phyloP scores from a whole-genome alignment of 352 stramenopile genomes.

The Globisporangium polare region DNA sequence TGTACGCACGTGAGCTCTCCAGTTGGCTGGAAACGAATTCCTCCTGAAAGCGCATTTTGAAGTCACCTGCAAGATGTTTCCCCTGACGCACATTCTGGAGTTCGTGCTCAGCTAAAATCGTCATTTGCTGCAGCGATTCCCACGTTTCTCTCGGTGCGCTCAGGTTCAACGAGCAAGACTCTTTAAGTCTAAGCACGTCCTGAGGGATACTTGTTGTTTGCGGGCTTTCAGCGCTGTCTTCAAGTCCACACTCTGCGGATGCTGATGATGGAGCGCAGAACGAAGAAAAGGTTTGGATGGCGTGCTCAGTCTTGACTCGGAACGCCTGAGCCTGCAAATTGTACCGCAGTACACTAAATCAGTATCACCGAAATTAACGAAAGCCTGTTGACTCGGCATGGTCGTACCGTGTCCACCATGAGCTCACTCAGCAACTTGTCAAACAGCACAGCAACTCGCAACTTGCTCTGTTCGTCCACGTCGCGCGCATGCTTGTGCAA shows the following conservation, averaged over 20 bases:
- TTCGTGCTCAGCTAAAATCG: constrained; percentile 8
- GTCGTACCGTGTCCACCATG: constrained; percentile 12
- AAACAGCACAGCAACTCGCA: constrained; percentile 12
- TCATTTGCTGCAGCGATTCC: constrained; percentile 14
- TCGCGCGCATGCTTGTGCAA: constrained; percentile 9
- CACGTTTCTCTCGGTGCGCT: constrained; percentile 9
- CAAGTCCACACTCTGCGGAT: background rate
- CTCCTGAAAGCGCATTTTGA: constrained; percentile 25
- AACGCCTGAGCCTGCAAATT: constrained; percentile 4
- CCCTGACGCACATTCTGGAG: constrained; percentile 5
- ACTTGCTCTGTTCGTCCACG: constrained; percentile 12
- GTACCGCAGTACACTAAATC: background rate
- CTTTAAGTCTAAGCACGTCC: constrained; percentile 14
- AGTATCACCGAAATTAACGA: background rate
- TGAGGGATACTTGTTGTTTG: background rate
- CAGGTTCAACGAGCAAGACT: constrained; percentile 10
- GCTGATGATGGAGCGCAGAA: constrained; percentile 9
- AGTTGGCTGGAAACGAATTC: constrained; percentile 16
- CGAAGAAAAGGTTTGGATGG: background rate
- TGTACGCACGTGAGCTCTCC: constrained; percentile 8
- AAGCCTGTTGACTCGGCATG: background rate
- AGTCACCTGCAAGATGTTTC: constrained; percentile 9
- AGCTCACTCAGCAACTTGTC: constrained; percentile 12
- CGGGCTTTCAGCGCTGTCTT: background rate
- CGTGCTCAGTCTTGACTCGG: background rate